A percentile compares a stretch with the other conserved stretches of the same genome.
Conservation (phyloP, 2,329 filamentous ascomycete genomes). For the Phyllosticta citriasiana region DNA sequence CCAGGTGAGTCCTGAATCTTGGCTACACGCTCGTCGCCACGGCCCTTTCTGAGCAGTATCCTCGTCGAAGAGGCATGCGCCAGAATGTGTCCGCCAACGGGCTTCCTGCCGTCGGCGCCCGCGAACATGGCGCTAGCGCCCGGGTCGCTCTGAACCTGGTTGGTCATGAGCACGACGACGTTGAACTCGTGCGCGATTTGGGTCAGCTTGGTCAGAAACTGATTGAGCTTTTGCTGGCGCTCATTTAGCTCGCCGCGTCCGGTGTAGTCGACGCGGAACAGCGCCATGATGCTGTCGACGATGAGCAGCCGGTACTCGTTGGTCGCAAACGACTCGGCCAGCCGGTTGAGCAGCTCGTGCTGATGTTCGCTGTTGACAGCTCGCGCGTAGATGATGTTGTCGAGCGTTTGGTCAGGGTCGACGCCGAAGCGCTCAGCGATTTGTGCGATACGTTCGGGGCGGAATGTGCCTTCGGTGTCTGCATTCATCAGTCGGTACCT, state of each 20-base stretch:
- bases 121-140: constrained; percentile 59
- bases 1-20: constrained; percentile 60
- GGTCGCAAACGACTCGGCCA: constrained; percentile 50
- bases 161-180: constrained; percentile 48
- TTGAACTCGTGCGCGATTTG: constrained; percentile 64
- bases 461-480: constrained; percentile 53
- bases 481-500: constrained; percentile 7
- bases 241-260: constrained; percentile 59
- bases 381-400: constrained; percentile 58
- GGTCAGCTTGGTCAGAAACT: constrained; percentile 53
- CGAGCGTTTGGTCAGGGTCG: constrained; percentile 49
- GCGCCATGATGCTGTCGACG: constrained; percentile 61
- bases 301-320: constrained; percentile 57
- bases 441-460: constrained; percentile 56
- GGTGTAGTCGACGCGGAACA: constrained; percentile 57
- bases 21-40: constrained; percentile 59
- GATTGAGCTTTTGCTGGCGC: constrained; percentile 57
- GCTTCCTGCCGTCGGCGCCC: constrained; percentile 57
- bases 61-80: constrained; percentile 60
- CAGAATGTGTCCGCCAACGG: constrained; percentile 57
- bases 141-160: constrained; percentile 62
- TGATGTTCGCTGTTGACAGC: constrained; percentile 58
- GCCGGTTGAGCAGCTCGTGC: constrained; percentile 51
- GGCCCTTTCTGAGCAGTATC: constrained; percentile 56
- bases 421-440: constrained; percentile 57